These are phyloP conservation scores for Xylaria sp. DNA, from an alignment of 2,329 filamentous ascomycete species.

Conservation along the genomic window DNA sequence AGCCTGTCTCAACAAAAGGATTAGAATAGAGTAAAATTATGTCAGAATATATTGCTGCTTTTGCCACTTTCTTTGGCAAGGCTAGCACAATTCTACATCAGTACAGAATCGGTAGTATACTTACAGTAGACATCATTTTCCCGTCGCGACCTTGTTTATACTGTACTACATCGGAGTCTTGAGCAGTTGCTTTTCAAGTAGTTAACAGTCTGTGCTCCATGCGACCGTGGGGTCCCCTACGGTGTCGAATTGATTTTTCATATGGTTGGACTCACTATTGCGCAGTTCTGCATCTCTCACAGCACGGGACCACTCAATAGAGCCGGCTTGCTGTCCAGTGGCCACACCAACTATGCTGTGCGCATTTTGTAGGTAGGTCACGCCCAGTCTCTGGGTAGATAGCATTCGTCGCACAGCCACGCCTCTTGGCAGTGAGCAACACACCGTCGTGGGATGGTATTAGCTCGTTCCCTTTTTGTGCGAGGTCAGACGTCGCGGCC, in stretches of 20 bases:
- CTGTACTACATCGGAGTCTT: not conserved
- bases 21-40: slow-evolving; percentile 21
- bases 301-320: slow-evolving; percentile 12
- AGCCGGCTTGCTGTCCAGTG: slow-evolving; percentile 1
- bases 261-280: slow-evolving; percentile 7
- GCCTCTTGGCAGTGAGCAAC: slow-evolving; percentile 21
- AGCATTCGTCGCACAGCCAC: slow-evolving; percentile 30
- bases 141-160: not conserved
- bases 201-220: not conserved
- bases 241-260: not conserved
- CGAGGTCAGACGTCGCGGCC: slow-evolving; percentile 27
- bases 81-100: not conserved
- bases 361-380: slow-evolving; percentile 18
- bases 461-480: slow-evolving; percentile 22
- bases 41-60: slow-evolving; percentile 15
- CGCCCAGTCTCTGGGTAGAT: slow-evolving; percentile 12
- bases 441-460: slow-evolving; percentile 20
- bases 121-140: not conserved
- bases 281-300: slow-evolving; percentile 23
- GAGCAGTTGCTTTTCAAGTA: slow-evolving; percentile 2
- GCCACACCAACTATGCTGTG: slow-evolving; percentile 19
- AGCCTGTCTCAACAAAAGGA: slow-evolving; percentile 1
- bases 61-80: slow-evolving; percentile 13
- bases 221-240: not conserved
- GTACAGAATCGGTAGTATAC: not conserved